Evolutionary conservation across 768 basidiomycete species (phyloP).

Genomic region (Rhodocollybia butyracea): DNA sequence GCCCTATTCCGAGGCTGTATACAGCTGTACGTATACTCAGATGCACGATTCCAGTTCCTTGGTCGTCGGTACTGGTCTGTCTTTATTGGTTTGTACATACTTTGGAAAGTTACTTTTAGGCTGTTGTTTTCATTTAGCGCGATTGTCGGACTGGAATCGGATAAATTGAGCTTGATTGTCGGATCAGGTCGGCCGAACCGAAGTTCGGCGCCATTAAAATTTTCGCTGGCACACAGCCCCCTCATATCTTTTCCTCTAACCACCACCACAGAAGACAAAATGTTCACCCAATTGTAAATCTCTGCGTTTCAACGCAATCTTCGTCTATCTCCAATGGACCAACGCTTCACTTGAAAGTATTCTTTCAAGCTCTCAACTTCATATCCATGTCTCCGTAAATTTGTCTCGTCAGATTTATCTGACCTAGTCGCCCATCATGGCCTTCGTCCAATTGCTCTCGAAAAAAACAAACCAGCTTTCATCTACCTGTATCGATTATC

Average conservation of each 20-base stretch:
- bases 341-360: constrained; percentile 31
- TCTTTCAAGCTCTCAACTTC: constrained; percentile 56
- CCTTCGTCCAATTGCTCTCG: constrained; percentile 61
- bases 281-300: constrained; percentile 42
- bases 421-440: constrained; percentile 79
- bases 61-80: no score
- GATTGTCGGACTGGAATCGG: no score
- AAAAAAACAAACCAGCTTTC: constrained; percentile 43
- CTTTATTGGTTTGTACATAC: no score
- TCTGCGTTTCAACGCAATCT: constrained; percentile 37
- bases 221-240: no score
- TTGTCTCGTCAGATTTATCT: constrained; percentile 44
- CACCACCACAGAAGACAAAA: constrained; percentile 32
- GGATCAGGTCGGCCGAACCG: no score
- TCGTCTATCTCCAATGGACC: constrained; percentile 38
- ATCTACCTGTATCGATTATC: constrained; percentile 32
- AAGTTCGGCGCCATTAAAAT: no score
- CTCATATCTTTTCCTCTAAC: background rate
- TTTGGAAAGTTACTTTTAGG: no score
- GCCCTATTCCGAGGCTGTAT: no score
- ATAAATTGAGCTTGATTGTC: no score
- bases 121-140: no score
- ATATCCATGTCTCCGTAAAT: constrained; percentile 59
- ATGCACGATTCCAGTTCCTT: no score
- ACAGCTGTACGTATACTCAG: no score